Conservation (phyloP, 2,329 filamentous ascomycete genomes). For the Alternaria solani region DNA sequence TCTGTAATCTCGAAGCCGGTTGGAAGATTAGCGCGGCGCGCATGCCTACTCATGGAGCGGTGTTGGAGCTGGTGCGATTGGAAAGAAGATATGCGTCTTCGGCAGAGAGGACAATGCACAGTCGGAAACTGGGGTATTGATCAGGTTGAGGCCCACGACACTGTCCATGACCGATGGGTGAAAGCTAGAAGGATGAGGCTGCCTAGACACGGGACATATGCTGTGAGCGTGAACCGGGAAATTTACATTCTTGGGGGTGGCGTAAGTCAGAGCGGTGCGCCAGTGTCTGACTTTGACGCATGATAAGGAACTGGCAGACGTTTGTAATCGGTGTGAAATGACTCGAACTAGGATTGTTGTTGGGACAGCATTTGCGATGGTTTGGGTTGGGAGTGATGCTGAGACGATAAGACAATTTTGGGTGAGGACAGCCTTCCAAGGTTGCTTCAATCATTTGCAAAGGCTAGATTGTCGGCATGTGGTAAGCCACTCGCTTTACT, state of each 20-base stretch:
- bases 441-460: not conserved
- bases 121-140: slow-evolving; percentile 26
- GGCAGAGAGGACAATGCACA: slow-evolving; percentile 36
- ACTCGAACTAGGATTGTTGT: not conserved
- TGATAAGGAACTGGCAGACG: not conserved
- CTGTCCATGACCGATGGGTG: slow-evolving; percentile 26
- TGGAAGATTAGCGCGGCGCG: slow-evolving; percentile 24
- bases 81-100: slow-evolving; percentile 35
- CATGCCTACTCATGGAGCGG: slow-evolving; percentile 40
- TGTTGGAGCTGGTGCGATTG: slow-evolving; percentile 27
- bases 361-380: not conserved
- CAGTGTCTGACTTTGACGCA: slow-evolving; percentile 28
- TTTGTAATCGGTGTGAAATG: not conserved
- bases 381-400: not conserved
- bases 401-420: not conserved
- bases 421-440: not conserved
- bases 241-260: slow-evolving; percentile 40
- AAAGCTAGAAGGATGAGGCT: slow-evolving; percentile 25
- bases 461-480: not conserved
- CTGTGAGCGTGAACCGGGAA: slow-evolving; percentile 27
- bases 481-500: not conserved
- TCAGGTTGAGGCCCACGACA: slow-evolving; percentile 34
- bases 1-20: slow-evolving; percentile 26
- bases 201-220: slow-evolving; percentile 39
- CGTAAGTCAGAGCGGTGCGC: slow-evolving; percentile 20